Percentiles rank a stretch among this genome's conserved stretches.
Evolutionary conservation across 345 rosid genomes (phyloP).

Genomic region (Geranium rotundifolium): DNA sequence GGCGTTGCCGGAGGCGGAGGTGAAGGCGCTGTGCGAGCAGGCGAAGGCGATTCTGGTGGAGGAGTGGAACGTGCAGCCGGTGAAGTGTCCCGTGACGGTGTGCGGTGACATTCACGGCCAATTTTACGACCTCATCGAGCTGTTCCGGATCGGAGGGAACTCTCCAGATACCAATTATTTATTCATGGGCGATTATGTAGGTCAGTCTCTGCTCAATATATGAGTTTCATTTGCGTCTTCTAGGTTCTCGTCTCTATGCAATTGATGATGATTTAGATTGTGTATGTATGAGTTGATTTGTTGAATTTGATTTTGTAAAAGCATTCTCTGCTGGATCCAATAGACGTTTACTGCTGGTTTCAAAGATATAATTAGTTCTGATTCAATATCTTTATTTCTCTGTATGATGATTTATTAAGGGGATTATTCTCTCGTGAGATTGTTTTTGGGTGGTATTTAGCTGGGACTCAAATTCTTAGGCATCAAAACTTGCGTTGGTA

Average conservation of each 20-base stretch:
- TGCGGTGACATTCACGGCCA: slow-evolving; percentile 99
- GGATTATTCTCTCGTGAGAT: neutral
- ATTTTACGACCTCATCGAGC: slow-evolving; percentile 94
- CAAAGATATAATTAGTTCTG: no score
- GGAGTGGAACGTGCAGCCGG: slow-evolving; percentile 99
- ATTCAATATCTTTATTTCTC: no score
- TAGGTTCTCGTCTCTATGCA: neutral
- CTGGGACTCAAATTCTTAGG: neutral
- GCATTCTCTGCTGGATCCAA: neutral
- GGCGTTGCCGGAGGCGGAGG: slow-evolving; percentile 66
- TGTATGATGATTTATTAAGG: neutral
- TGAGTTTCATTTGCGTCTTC: neutral
- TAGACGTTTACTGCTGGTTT: neutral
- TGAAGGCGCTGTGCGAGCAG: slow-evolving; percentile 84
- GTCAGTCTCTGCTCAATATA: slow-evolving; percentile 40
- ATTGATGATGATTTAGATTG: neutral
- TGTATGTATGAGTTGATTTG: neutral
- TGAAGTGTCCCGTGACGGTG: slow-evolving; percentile 95
- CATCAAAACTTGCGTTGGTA: neutral
- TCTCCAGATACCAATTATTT: slow-evolving; percentile 95
- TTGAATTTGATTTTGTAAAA: no score
- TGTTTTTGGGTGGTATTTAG: neutral
- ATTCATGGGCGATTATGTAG: slow-evolving; percentile 99
- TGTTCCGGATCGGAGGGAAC: slow-evolving; percentile 88
- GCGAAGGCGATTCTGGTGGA: slow-evolving; percentile 91